Evolutionary conservation across 768 basidiomycete genomes (phyloP).

Genomic region (Clitopilus hobsonii): DNA sequence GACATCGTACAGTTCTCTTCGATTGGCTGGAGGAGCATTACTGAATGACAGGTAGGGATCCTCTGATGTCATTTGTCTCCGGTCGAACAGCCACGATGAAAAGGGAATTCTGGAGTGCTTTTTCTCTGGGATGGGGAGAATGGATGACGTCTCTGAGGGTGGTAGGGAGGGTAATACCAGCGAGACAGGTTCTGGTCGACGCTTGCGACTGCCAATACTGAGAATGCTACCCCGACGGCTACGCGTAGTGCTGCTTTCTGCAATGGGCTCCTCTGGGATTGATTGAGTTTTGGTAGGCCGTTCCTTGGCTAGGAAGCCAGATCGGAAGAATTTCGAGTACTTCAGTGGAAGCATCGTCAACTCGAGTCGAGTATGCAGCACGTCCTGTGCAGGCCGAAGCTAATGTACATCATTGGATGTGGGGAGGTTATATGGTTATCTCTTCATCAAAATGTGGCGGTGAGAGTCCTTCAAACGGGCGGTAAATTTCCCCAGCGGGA

Average conservation of each 20-base stretch:
- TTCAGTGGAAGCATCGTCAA: slow-evolving; percentile 17
- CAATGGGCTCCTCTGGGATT: slow-evolving; percentile 1
- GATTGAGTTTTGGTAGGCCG: neutral
- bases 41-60: slow-evolving; percentile 19
- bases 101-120: slow-evolving; percentile 30
- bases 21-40: slow-evolving; percentile 12
- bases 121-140: slow-evolving; percentile 14
- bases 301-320: slow-evolving; percentile 37
- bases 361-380: slow-evolving; percentile 8
- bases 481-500: neutral
- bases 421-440: slow-evolving; percentile 4
- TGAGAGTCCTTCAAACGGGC: slow-evolving; percentile 11
- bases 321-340: slow-evolving; percentile 46
- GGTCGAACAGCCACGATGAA: slow-evolving; percentile 30
- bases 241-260: slow-evolving; percentile 6
- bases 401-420: too few relatives aligned
- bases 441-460: slow-evolving; percentile 8
- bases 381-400: neutral
- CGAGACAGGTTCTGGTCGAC: slow-evolving; percentile 21
- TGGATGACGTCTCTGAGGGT: slow-evolving; percentile 4
- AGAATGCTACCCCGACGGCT: slow-evolving; percentile 10
- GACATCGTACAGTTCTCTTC: slow-evolving; percentile 8
- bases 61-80: slow-evolving; percentile 18
- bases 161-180: slow-evolving; percentile 18
- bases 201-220: slow-evolving; percentile 9